Percentiles rank a stretch among this genome's conserved stretches.
phyloP scores from a whole-genome alignment of 352 stramenopile genomes.

The Thalassiosira livingstoniorum region DNA sequence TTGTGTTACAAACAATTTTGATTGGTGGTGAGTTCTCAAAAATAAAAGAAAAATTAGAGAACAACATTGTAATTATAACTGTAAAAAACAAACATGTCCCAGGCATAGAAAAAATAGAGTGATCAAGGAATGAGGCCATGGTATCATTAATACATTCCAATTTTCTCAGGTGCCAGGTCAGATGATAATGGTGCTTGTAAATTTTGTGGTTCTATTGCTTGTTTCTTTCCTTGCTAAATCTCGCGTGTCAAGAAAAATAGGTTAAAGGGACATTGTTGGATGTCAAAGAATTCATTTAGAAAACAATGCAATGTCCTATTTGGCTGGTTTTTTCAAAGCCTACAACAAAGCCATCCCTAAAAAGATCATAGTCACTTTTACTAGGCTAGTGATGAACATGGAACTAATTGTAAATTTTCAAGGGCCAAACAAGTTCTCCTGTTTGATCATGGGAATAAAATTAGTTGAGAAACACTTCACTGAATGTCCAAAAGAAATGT shows the following conservation, averaged over 20 bases:
- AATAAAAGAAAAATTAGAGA: neutral
- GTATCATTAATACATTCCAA: neutral
- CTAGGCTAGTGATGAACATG: neutral
- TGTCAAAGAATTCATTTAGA: neutral
- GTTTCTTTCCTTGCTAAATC: neutral
- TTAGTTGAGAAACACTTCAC: neutral
- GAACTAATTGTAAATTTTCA: neutral
- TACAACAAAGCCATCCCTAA: neutral
- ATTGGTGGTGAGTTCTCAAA: slow-evolving; percentile 10
- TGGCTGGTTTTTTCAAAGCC: neutral
- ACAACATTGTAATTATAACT: neutral
- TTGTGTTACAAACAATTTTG: slow-evolving; percentile 2
- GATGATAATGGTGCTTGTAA: neutral
- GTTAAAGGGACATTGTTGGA: neutral
- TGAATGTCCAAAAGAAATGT: neutral
- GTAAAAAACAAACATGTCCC: neutral
- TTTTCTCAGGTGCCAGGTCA: neutral
- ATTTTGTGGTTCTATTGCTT: neutral
- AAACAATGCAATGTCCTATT: neutral
- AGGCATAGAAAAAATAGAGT: neutral
- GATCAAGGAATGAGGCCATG: neutral
- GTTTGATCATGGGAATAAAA: neutral
- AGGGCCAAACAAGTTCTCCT: neutral
- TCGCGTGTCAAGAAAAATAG: neutral
- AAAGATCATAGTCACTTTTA: neutral